These are phyloP conservation scores for Fomitopsis schrenkii DNA, from an alignment of 1,284 basidiomycete genomes.

Conservation along the genomic window DNA sequence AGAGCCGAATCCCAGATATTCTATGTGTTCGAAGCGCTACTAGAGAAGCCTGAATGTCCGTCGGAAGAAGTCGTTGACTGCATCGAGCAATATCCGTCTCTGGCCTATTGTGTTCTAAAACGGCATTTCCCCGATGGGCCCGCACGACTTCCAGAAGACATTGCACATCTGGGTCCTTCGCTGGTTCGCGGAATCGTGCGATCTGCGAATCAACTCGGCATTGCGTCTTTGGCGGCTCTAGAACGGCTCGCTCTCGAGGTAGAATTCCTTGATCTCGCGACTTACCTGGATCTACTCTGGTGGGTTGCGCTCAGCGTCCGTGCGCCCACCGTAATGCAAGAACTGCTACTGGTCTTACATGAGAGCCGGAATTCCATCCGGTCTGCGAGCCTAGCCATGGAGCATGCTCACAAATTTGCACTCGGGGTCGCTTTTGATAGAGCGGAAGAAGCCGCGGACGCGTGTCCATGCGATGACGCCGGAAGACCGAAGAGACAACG, in stretches of 20 bases:
- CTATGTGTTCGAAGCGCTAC: conserved; percentile 42
- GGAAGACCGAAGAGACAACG: conserved; percentile 35
- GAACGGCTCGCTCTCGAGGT: conserved; percentile 48
- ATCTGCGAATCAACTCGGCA: conserved; percentile 47
- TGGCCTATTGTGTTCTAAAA: conserved; percentile 51
- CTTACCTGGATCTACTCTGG: conserved; percentile 51
- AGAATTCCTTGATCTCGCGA: conserved; percentile 31
- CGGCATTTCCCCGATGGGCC: conserved; percentile 38
- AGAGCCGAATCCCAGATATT: conserved; percentile 53
- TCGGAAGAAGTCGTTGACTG: conserved; percentile 31
- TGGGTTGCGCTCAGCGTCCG: conserved; percentile 46
- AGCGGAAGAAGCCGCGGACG: conserved; percentile 59
- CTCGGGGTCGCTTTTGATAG: conserved; percentile 55
- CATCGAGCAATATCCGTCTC: conserved; percentile 44
- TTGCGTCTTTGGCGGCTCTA: conserved; percentile 51
- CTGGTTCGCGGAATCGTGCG: conserved; percentile 47
- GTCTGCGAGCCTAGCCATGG: conserved; percentile 22
- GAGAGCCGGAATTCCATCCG: conserved; percentile 35
- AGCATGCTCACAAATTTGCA: conserved; percentile 50
- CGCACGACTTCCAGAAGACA: conserved; percentile 25
- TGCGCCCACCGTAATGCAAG: conserved; percentile 46
- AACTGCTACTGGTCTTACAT: conserved; percentile 53
- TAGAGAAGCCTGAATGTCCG: conserved; percentile 30
- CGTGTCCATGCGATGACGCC: conserved; percentile 58
- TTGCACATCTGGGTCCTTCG: conserved; percentile 27